These are phyloP conservation scores for Ogataea ganodermae DNA, from an alignment of 805 yeast species.

Conservation along the genomic window DNA sequence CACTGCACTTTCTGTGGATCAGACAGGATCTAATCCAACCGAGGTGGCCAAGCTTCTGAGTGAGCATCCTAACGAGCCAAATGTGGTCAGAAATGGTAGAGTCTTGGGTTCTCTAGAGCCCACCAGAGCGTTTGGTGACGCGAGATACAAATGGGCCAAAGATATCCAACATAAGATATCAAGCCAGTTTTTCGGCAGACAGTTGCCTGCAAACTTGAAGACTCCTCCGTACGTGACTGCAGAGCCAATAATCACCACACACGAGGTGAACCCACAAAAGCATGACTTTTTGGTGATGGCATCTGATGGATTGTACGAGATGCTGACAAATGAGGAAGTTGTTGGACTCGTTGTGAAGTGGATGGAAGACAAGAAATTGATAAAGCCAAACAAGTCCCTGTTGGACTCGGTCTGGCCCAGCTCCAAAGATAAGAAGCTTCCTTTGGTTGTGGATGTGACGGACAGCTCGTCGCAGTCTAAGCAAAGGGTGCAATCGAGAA, in stretches of 20 bases:
- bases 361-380: conserved; percentile 76
- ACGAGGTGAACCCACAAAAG: conserved; percentile 66
- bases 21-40: conserved; percentile 87
- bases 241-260: conserved; percentile 86
- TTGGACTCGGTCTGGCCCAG: conserved; percentile 41
- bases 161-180: conserved; percentile 74
- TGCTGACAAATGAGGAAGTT: conserved; percentile 89
- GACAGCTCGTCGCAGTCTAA: conserved; percentile 54
- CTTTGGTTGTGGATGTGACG: conserved; percentile 64
- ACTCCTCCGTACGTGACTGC: conserved; percentile 99
- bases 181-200: conserved; percentile 77
- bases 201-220: conserved; percentile 67
- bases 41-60: conserved; percentile 80
- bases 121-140: conserved; percentile 95
- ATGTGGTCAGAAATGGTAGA: conserved; percentile 82
- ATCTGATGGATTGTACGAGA: conserved; percentile 90
- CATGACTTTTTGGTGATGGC: conserved; percentile 90
- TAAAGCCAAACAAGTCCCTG: conserved; percentile 50
- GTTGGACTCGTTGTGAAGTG: conserved; percentile 90
- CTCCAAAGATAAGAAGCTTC: conserved; percentile 46
- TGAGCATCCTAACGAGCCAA: conserved; percentile 92
- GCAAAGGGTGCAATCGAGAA: conserved; percentile 75
- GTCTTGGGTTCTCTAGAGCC: conserved; percentile 94
- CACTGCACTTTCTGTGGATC: conserved; percentile 82
- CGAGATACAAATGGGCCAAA: conserved; percentile 80